Base-by-base conservation (phyloP, 2,329 filamentous ascomycete species). In the Nakataea oryzae region DNA sequence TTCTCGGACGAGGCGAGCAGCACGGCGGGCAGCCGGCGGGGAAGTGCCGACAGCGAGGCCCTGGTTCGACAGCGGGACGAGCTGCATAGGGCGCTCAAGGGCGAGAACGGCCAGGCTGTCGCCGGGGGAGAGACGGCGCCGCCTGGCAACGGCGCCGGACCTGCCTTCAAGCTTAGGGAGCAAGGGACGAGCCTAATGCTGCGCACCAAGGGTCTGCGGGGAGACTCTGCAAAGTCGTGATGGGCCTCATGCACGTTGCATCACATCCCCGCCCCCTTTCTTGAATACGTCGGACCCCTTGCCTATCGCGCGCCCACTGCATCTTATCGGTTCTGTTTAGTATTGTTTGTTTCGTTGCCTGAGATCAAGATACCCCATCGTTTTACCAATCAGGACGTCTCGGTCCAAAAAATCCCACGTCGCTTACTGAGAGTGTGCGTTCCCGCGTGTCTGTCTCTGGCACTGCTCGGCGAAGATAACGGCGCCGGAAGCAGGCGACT, bases 131-230 rank as follows among this genome's bases (percentile, higher is more conserved):
- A 58, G 0, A 58, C 56, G 2, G 65, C 66, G 54, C 67, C 66
- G 21, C 61, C 61, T 3, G 21, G 41, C 21, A n/a, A 50, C 6
- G 21, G 24, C 21, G 21, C 21, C 41, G 11, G 8, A 50, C 41
- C 32, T 56, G 9, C 63, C 68, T 0, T 67, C 64, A 2, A 62
- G 3, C 84, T 84, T 71, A 75, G 72, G 0, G 78, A 79, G 54
- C 71, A 67, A 1, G 74, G 76, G 57, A 70, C 73, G 3, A 81
- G 77, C 66, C 73, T 85, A 60, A 82, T 80, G 6, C 66, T 85
- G 41, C 71, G 83, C 62, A 85, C 83, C 0, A 85, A 84, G 69
- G 83, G 82, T 0, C 63, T 85, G 67, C 74, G 82, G 54, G 82
- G 85, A 71, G 77, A 80, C 64, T 71, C 77, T 50, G 11, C 41